Conservation (phyloP, 805 yeast species). For the Myxozyma nipponensis region DNA sequence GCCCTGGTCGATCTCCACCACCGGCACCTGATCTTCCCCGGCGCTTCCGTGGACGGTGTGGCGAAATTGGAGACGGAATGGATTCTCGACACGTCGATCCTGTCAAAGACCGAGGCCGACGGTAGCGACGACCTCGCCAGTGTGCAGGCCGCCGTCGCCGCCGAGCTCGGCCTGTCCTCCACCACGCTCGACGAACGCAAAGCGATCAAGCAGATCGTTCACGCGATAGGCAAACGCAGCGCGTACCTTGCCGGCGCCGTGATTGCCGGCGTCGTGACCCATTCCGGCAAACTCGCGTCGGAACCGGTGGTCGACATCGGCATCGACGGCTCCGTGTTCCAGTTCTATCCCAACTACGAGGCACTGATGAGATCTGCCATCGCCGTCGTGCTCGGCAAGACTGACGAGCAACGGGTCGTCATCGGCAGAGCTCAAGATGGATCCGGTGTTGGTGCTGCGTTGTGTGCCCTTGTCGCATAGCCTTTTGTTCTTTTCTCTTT, state of each 20-base stretch:
- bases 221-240: constrained; percentile 82
- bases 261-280: constrained; percentile 70
- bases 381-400: constrained; percentile 47
- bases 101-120: constrained; percentile 83
- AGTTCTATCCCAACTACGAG: constrained; percentile 87
- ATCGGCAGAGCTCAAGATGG: constrained; percentile 89
- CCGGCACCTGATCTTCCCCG: constrained; percentile 51
- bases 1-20: constrained; percentile 60
- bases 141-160: constrained; percentile 54
- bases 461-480: constrained; percentile 61
- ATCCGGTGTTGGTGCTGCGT: constrained; percentile 95
- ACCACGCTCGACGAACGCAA: constrained; percentile 63
- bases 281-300: constrained; percentile 63
- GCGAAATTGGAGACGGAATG: constrained; percentile 76
- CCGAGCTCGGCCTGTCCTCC: constrained; percentile 49
- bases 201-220: constrained; percentile 67
- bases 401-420: constrained; percentile 69
- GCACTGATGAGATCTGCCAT: constrained; percentile 76
- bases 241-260: constrained; percentile 88
- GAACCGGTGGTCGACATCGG: constrained; percentile 86
- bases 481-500: no score
- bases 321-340: constrained; percentile 92
- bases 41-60: constrained; percentile 30
- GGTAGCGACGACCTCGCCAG: constrained; percentile 58
- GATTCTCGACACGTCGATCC: constrained; percentile 74